phyloP scores from a whole-genome alignment of 768 basidiomycete genomes.

The Xerocomellus chrysenteron region DNA sequence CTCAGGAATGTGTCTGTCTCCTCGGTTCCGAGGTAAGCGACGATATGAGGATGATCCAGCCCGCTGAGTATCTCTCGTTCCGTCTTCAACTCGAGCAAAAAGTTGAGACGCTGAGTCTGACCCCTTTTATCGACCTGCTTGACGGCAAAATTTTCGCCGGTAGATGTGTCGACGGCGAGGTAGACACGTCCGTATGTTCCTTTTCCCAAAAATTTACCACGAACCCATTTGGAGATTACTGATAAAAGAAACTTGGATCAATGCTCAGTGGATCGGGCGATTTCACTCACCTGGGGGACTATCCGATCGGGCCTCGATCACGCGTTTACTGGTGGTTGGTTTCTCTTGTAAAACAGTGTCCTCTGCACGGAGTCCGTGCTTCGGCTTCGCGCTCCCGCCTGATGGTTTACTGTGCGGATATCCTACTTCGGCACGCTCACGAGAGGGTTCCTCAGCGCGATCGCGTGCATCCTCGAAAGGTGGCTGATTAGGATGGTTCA shows the following conservation, averaged over 20 bases:
- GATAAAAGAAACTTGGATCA: conserved; percentile 14
- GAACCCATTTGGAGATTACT: conserved; percentile 92
- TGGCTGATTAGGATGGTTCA: not conserved
- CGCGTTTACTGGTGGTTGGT: not conserved
- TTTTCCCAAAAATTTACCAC: conserved; percentile 90
- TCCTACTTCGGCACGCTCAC: too few relatives aligned
- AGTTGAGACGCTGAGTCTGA: conserved; percentile 62
- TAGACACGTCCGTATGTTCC: conserved; percentile 95
- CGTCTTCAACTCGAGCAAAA: conserved; percentile 84
- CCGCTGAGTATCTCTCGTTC: conserved; percentile 93
- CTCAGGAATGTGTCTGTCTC: conserved; percentile 80
- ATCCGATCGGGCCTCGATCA: not conserved
- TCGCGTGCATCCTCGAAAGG: too few relatives aligned
- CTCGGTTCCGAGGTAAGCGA: conserved; percentile 91
- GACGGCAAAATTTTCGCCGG: conserved; percentile 96
- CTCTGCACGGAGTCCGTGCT: not conserved
- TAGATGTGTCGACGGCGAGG: conserved; percentile 89
- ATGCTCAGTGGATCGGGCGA: not conserved
- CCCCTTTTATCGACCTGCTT: conserved; percentile 95
- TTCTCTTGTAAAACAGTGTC: not conserved
- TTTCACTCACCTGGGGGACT: conserved; percentile 57
- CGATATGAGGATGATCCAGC: conserved; percentile 91
- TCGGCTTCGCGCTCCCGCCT: too few relatives aligned
- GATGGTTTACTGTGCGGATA: too few relatives aligned
- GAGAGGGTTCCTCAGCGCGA: not conserved